phyloP scores from a whole-genome alignment of 2,329 filamentous ascomycete species.

The Fusarium musae region DNA sequence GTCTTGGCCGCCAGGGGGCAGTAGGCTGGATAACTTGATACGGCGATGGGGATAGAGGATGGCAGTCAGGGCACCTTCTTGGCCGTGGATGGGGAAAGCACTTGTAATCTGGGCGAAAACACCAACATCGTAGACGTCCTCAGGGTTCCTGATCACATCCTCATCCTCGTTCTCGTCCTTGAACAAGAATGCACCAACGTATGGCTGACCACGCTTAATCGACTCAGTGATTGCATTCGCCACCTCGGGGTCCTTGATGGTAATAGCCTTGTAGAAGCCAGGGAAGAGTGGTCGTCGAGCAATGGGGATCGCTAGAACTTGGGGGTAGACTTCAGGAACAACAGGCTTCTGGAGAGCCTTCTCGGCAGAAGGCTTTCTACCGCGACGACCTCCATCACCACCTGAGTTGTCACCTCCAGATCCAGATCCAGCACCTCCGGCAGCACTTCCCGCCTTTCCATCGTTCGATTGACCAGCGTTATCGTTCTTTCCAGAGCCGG shows the following conservation, averaged over 20 bases:
- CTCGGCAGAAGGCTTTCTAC: constrained; percentile 76
- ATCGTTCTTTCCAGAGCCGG: constrained; percentile 59
- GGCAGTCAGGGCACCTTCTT: constrained; percentile 86
- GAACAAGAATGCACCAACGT: constrained; percentile 95
- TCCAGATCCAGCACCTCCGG: constrained; percentile 62
- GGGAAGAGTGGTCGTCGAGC: constrained; percentile 93
- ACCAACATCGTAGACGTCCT: constrained; percentile 94
- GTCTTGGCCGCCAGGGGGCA: constrained; percentile 72
- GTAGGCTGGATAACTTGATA: constrained; percentile 87
- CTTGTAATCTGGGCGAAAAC: constrained; percentile 99
- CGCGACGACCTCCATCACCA: constrained; percentile 74
- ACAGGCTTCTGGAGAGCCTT: constrained; percentile 85
- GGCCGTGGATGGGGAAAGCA: constrained; percentile 89
- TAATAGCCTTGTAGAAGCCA: constrained; percentile 98
- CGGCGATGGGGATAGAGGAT: constrained; percentile 96
- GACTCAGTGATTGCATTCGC: constrained; percentile 93
- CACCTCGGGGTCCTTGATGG: constrained; percentile 92
- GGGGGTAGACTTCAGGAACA: constrained; percentile 94
- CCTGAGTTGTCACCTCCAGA: constrained; percentile 65
- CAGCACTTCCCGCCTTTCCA: constrained; percentile 66
- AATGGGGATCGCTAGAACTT: constrained; percentile 97
- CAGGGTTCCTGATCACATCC: constrained; percentile 88
- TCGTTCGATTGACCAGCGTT: constrained; percentile 56
- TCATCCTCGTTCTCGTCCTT: constrained; percentile 96
- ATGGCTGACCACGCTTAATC: constrained; percentile 96